phyloP scores from a whole-genome alignment of 208 protist genomes.

The Trichomonas gallinae region DNA sequence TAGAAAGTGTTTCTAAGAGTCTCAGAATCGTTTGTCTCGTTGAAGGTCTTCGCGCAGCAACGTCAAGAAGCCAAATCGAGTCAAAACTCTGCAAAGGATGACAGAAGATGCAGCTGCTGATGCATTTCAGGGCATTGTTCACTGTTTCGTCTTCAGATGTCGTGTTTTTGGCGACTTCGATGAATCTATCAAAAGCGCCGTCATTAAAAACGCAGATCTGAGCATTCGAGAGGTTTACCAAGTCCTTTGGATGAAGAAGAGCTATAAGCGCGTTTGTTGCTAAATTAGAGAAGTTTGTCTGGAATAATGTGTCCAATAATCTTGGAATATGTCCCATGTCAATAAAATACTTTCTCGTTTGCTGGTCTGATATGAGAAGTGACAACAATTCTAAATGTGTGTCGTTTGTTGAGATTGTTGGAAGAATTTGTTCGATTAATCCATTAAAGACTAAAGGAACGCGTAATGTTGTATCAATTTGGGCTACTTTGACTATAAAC shows the following conservation, averaged over 20 bases:
- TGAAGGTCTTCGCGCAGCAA: not conserved
- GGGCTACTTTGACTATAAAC: not conserved
- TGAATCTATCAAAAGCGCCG: not conserved
- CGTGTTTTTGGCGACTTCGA: not conserved
- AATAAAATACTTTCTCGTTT: not conserved
- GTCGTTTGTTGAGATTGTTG: not conserved
- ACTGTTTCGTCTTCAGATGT: not conserved
- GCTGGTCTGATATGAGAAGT: not conserved
- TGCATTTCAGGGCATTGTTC: not conserved
- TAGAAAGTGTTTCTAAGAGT: not conserved
- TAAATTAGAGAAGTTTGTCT: not conserved
- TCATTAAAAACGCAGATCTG: not conserved
- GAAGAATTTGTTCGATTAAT: conserved; percentile 18
- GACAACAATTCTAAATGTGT: not conserved
- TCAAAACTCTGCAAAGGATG: not conserved
- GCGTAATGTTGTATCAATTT: not conserved
- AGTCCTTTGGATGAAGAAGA: not conserved
- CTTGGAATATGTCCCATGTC: conserved; percentile 18
- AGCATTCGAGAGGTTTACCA: not conserved
- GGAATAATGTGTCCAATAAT: not conserved
- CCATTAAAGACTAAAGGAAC: conserved; percentile 5
- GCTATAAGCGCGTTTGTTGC: not conserved
- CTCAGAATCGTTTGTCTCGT: not conserved
- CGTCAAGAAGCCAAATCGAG: not conserved
- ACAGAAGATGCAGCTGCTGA: not conserved